A percentile compares a stretch with the other conserved stretches of the same genome.
phyloP scores from a whole-genome alignment of 2,329 filamentous ascomycete species.

The Zopfia rhizophila region DNA sequence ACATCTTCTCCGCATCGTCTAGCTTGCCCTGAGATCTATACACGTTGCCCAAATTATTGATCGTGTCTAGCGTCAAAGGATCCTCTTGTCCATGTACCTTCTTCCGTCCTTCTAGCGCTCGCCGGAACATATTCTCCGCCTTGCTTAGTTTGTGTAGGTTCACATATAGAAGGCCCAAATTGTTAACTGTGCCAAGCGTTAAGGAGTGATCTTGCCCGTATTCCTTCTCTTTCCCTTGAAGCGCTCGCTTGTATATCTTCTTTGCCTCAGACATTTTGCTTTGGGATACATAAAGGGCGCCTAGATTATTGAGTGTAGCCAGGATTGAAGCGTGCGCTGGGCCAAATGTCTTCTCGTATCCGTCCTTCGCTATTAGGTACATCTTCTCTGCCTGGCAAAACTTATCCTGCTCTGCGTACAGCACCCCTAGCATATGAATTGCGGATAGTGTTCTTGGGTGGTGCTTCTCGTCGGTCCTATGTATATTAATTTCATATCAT shows the following conservation, averaged over 20 bases:
- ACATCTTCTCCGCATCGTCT: too few relatives aligned
- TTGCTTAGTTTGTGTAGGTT: conserved; percentile 19
- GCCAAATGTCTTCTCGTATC: conserved; percentile 17
- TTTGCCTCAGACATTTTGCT: too few relatives aligned
- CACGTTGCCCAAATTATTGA: too few relatives aligned
- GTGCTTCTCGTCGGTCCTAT: not conserved
- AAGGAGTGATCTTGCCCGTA: conserved; percentile 16
- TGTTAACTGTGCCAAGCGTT: conserved; percentile 24
- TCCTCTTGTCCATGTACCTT: conserved; percentile 10
- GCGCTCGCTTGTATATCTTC: conserved; percentile 26
- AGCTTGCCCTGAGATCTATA: too few relatives aligned
- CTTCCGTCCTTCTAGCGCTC: conserved; percentile 9
- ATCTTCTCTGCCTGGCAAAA: conserved; percentile 61
- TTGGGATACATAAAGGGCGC: conserved; percentile 18
- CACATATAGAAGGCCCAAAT: conserved; percentile 20
- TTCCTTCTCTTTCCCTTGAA: conserved; percentile 19
- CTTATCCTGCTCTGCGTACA: conserved; percentile 79
- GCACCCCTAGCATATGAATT: conserved; percentile 1
- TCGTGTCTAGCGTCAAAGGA: conserved; percentile 8
- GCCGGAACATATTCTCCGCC: conserved; percentile 5
- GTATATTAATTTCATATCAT: too few relatives aligned
- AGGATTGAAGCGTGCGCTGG: conserved; percentile 23
- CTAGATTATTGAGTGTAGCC: conserved; percentile 22
- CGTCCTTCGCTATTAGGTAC: conserved; percentile 19
- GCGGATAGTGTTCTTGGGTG: not conserved